Evolutionary conservation across 164 flowering plant species (phyloP).

Genomic region (Aristolochia contorta): DNA sequence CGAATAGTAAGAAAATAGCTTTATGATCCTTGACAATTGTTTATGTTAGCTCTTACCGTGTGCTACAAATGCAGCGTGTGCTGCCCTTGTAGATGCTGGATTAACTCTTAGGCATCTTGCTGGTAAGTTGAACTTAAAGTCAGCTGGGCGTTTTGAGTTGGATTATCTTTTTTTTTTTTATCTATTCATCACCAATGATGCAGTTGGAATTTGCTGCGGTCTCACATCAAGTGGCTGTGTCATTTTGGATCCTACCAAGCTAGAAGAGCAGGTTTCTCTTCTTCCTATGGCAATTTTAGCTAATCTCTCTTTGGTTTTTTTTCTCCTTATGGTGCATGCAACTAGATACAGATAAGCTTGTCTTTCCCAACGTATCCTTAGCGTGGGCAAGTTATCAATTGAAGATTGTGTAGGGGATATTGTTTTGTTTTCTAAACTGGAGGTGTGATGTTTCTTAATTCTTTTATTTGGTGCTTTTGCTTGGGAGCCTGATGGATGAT

Average conservation of each 20-base stretch:
- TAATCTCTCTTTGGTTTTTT: too few species aligned
- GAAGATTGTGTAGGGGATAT: too few species aligned
- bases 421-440: too few species aligned
- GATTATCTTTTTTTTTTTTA: not conserved
- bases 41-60: slow-evolving; percentile 80
- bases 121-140: slow-evolving; percentile 33
- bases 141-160: not conserved
- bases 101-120: slow-evolving; percentile 88
- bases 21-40: not conserved
- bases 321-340: too few species aligned
- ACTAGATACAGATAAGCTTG: too few species aligned
- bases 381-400: too few species aligned
- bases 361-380: too few species aligned
- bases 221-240: slow-evolving; percentile 42
- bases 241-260: slow-evolving; percentile 74
- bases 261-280: slow-evolving; percentile 71
- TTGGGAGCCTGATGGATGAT: not conserved
- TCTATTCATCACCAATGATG: slow-evolving; percentile 6
- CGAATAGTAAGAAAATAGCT: too few species aligned
- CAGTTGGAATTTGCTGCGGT: slow-evolving; percentile 85
- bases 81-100: slow-evolving; percentile 94
- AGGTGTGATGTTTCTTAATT: too few species aligned
- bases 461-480: not conserved
- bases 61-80: slow-evolving; percentile 89
- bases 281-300: too few species aligned